These are phyloP conservation scores for Opeltia flavorubescens DNA, from an alignment of 495 filamentous ascomycete species.

Conservation along the genomic window DNA sequence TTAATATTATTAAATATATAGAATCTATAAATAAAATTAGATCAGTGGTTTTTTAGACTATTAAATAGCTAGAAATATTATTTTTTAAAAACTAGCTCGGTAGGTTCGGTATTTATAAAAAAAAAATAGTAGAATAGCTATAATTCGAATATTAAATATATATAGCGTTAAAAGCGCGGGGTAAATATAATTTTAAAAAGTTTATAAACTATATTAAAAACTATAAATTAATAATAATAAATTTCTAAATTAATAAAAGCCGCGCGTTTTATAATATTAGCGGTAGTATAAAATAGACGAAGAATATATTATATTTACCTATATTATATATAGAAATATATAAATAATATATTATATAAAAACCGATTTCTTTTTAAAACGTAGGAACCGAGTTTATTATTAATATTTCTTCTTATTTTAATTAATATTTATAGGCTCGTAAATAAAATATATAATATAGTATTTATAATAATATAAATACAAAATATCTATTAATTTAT, in stretches of 20 bases:
- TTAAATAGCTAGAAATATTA: not conserved
- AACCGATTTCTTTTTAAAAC: not conserved
- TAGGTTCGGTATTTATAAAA: not conserved
- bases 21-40: not conserved
- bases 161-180: not conserved
- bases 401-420: not conserved
- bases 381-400: not conserved
- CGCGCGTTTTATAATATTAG: not conserved
- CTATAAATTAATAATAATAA: too few species aligned
- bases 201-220: not conserved
- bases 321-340: not conserved
- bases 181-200: not conserved
- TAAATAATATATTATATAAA: not conserved
- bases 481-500: not conserved
- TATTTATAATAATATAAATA: constrained; percentile 1
- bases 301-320: not conserved
- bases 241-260: not conserved
- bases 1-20: not conserved
- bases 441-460: not conserved
- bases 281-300: not conserved
- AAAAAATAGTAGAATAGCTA: not conserved
- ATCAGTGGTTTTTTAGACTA: not conserved
- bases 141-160: not conserved
- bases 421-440: not conserved
- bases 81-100: too few species aligned